Percentiles rank a stretch among this genome's conserved stretches.
phyloP scores from a whole-genome alignment of 2,329 filamentous ascomycete species.

The Aspergillus eucalypticola region DNA sequence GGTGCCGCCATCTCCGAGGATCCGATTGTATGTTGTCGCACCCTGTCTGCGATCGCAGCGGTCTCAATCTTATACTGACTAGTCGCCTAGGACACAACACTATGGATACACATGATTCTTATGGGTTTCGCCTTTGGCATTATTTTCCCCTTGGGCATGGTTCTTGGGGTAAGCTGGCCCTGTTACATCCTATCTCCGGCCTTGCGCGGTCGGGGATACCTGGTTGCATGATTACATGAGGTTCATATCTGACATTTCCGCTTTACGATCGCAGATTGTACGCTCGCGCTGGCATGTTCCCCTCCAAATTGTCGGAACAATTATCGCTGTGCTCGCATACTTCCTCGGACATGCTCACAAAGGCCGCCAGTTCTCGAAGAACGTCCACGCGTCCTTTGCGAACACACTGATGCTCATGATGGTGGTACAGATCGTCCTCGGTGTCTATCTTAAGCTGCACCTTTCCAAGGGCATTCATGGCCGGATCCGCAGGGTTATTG shows the following conservation, averaged over 20 bases:
- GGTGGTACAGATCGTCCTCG: conserved; percentile 72
- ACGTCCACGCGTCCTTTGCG: conserved; percentile 80
- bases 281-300: conserved; percentile 95
- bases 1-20: conserved; percentile 70
- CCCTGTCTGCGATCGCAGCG: neutral
- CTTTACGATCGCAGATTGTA: conserved; percentile 62
- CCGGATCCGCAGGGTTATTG: conserved; percentile 70
- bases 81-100: conserved; percentile 63
- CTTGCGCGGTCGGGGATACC: conserved; percentile 5
- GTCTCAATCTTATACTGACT: conserved; percentile 10
- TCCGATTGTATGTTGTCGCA: conserved; percentile 62
- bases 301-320: conserved; percentile 71
- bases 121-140: conserved; percentile 87
- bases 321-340: conserved; percentile 79
- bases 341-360: conserved; percentile 89
- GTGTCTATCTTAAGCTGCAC: conserved; percentile 85
- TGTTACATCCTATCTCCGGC: neutral
- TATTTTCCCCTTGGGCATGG: conserved; percentile 93
- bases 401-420: conserved; percentile 78
- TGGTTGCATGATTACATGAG: neutral
- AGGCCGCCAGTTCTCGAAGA: conserved; percentile 79
- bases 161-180: conserved; percentile 70
- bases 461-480: conserved; percentile 81
- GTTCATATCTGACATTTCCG: conserved; percentile 1
- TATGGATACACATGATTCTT: conserved; percentile 93